Base-by-base conservation (phyloP, 106 monocot species). In the Triglochin maritima region DNA sequence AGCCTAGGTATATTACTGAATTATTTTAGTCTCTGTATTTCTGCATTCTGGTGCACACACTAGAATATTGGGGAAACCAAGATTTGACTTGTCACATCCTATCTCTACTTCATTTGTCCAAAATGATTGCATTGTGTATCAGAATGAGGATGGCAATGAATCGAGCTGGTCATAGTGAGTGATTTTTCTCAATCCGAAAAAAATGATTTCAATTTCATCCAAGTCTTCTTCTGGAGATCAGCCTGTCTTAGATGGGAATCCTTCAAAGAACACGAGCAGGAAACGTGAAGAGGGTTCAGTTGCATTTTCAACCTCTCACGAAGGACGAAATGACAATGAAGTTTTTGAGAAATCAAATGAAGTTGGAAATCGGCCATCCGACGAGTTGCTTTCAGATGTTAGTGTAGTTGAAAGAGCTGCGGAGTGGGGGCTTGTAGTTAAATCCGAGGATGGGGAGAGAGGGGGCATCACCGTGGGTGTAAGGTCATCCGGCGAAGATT, bases 391-490 rank as follows among this genome's bases (percentile, higher is more conserved):
- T 60, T 41, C 70, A 41, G 60, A 49, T 17, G 60, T 17, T 6
- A 52, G 45, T 9, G 59, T 63, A 9, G 50, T 66, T 46, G 64
- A 70, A 57, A 68, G 72, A 11, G 75, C 63, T 12, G 77, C 64
- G 69, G 77, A 77, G 48, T 65, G 72, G 74, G 81, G 72, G 5
- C 16, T 70, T 6, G 67, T 72, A 50, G 70, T 74, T 0, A 81
- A 60, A 49, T 57, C 72, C 49, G 78, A 74, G 13, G 50, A 46
- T 44, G 64, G 63, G 48, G 68, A 79, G 52, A 49, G 16, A 10
- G 56, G 47, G 8, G 60, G 6, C 43, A 72, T 54, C 41, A 77
- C 9, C 68, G 53, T 74, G 0, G 73, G 74, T 49, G 48, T 48
- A 64, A 52, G 29, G 59, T 67, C 46, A 17, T 53, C 67, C 8